These are phyloP conservation scores for Hericium alpestre DNA, from an alignment of 768 basidiomycete genomes.

Conservation along the genomic window DNA sequence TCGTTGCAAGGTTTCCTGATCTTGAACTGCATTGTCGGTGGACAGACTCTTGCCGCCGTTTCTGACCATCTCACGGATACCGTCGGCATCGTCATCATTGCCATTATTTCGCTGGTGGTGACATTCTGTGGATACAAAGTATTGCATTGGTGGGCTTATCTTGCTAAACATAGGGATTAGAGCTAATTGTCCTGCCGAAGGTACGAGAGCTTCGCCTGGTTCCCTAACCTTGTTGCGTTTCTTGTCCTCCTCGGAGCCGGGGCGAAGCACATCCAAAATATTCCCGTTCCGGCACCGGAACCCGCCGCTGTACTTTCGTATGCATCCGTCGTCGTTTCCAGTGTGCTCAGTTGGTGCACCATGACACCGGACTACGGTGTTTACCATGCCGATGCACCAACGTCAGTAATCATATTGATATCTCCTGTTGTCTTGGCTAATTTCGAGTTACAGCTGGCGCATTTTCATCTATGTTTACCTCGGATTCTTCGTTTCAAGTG, in stretches of 20 bases:
- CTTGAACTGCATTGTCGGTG: slow-evolving; percentile 39
- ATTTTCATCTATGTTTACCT: slow-evolving; percentile 37
- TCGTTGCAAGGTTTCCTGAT: slow-evolving; percentile 39
- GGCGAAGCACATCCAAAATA: slow-evolving; percentile 23
- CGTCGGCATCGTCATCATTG: slow-evolving; percentile 35
- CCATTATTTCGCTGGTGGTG: slow-evolving; percentile 27
- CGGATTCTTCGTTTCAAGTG: slow-evolving; percentile 33
- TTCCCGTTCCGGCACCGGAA: slow-evolving; percentile 20
- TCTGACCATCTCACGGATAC: slow-evolving; percentile 18
- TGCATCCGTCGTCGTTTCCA: slow-evolving; percentile 33
- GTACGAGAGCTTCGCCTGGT: slow-evolving; percentile 31
- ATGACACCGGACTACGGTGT: slow-evolving; percentile 40
- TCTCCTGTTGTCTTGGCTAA: too few species aligned
- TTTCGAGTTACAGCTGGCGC: slow-evolving; percentile 17
- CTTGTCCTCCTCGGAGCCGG: slow-evolving; percentile 29
- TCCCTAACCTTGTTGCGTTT: slow-evolving; percentile 29
- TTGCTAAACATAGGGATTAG: background rate
- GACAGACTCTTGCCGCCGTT: slow-evolving; percentile 37
- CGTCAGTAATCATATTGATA: slow-evolving; percentile 10
- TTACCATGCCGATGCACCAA: slow-evolving; percentile 28
- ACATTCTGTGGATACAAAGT: slow-evolving; percentile 26
- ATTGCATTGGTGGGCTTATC: slow-evolving; percentile 20
- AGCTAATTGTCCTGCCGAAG: slow-evolving; percentile 4
- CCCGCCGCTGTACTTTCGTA: slow-evolving; percentile 30
- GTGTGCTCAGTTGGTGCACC: slow-evolving; percentile 32